A percentile compares a stretch with the other conserved stretches of the same genome.
Evolutionary conservation across 169 alveolate species (phyloP).

Genomic region (Plasmodium vinckei): DNA sequence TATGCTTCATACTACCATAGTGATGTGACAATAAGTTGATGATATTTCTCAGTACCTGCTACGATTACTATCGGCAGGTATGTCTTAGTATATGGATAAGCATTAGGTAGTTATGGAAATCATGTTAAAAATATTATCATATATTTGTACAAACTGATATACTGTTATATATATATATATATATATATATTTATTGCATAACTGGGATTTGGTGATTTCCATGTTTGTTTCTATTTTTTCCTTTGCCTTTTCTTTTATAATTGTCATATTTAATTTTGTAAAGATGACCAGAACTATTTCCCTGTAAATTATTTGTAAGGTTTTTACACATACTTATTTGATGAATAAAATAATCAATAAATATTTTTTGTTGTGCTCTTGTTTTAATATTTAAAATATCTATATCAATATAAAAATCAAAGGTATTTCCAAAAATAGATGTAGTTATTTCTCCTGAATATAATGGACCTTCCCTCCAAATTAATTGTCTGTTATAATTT

Average conservation of each 20-base stretch:
- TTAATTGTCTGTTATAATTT: slow-evolving; percentile 83
- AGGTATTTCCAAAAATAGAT: slow-evolving; percentile 76
- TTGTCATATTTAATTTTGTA: slow-evolving; percentile 46
- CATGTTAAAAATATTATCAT: too few relatives aligned
- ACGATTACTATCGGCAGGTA: too few relatives aligned
- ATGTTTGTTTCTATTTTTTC: slow-evolving; percentile 17
- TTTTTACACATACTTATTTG: slow-evolving; percentile 84
- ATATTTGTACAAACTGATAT: too few relatives aligned
- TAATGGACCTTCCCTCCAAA: slow-evolving; percentile 79
- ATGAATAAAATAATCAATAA: slow-evolving; percentile 85
- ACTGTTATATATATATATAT: too few relatives aligned
- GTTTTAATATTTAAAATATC: slow-evolving; percentile 82
- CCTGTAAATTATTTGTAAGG: slow-evolving; percentile 78
- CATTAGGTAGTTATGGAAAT: too few relatives aligned
- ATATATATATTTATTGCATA: not conserved
- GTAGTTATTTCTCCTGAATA: slow-evolving; percentile 81
- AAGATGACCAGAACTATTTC: slow-evolving; percentile 6
- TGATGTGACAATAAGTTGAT: too few relatives aligned
- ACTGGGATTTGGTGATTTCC: not conserved
- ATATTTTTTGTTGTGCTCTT: slow-evolving; percentile 79
- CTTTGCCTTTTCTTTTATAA: slow-evolving; percentile 36
- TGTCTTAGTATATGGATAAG: too few relatives aligned
- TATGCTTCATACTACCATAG: too few relatives aligned
- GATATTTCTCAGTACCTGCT: too few relatives aligned
- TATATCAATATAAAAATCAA: slow-evolving; percentile 85